Base-by-base conservation (phyloP, 768 basidiomycete species). In the Gyrodon lividus region DNA sequence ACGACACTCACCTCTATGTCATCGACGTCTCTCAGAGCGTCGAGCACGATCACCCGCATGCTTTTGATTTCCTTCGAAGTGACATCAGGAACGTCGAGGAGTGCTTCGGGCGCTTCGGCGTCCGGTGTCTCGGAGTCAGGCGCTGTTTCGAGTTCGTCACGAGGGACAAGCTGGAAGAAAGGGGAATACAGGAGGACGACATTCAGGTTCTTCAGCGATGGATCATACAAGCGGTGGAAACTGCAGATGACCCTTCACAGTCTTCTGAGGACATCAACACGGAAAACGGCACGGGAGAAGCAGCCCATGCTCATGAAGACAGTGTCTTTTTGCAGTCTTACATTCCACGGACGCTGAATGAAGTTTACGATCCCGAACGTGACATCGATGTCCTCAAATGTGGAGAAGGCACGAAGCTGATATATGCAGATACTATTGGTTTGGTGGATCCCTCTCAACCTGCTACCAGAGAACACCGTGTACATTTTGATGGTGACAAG, bases 1-100 rank as follows among this genome's bases (percentile, higher is more conserved):
- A 92, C 70, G 74, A 82, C 43, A 77, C 71, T 1, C 91, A 92
- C 62, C 78, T 97, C 16, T 93, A 82, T 70, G 87, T 98, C 60
- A 98, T 99, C 72, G 97, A 99, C 68, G 97, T 99, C 52, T 97
- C 95, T 1, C 97, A 99, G 67, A 95, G 92, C 56, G 95, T 99
- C 31, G 97, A 99, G 62, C 95, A 98, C 64, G 96, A 98, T 69
- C 97, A 99, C 61, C 97, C 96, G 0, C 78, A 87, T 24, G 92
- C 97, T 0, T 98, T 94, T 66, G 96, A 99, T 69, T 99, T 99
- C 72, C 78, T 99, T 33, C 86, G 95, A 23, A 84, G 79, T 40
- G 97, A 99, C 69, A 80, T 99, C 44, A 85, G 84, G 59, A 98
- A 99, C 66, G 77, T 94, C 38, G 93, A 97, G 53, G 95, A 94